These are phyloP conservation scores for Phytophthora palmivora DNA, from an alignment of 352 stramenopile genomes.

Conservation along the genomic window DNA sequence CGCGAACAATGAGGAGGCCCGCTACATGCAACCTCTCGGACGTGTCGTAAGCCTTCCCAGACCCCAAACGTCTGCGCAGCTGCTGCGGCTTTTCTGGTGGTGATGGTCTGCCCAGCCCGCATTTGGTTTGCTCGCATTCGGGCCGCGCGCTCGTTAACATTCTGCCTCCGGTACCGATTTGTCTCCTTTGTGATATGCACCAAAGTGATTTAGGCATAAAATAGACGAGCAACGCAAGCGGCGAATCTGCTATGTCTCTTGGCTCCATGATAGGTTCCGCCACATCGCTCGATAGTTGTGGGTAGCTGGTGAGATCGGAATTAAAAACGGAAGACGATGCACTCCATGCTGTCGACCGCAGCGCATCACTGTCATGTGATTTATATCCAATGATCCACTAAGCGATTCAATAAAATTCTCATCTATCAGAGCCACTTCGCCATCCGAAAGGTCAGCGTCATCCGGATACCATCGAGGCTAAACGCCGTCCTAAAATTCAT, in stretches of 20 bases:
- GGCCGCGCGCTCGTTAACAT: background rate
- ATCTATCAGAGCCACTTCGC: slow-evolving; percentile 6
- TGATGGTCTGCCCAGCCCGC: no score
- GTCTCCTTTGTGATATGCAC: slow-evolving; percentile 20
- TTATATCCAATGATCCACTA: slow-evolving; percentile 8
- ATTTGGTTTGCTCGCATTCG: slow-evolving; percentile 11
- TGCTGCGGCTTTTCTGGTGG: background rate
- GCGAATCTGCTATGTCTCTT: no score
- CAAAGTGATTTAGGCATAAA: slow-evolving; percentile 34
- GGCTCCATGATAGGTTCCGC: background rate
- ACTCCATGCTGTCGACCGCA: slow-evolving; percentile 1
- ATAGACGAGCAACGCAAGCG: slow-evolving; percentile 41
- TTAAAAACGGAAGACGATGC: slow-evolving; percentile 2
- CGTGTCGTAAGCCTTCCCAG: background rate
- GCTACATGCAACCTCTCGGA: slow-evolving; percentile 25
- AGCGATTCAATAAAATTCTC: slow-evolving; percentile 4
- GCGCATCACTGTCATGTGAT: slow-evolving; percentile 6
- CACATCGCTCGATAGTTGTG: background rate
- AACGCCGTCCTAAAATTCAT: no score
- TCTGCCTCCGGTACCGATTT: slow-evolving; percentile 30
- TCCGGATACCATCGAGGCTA: background rate
- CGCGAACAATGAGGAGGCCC: slow-evolving; percentile 27
- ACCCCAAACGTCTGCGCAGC: slow-evolving; percentile 1
- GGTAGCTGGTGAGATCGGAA: background rate
- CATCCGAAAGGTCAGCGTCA: background rate